phyloP scores from a whole-genome alignment of 768 basidiomycete species.

The Nevesoporus exiguus region DNA sequence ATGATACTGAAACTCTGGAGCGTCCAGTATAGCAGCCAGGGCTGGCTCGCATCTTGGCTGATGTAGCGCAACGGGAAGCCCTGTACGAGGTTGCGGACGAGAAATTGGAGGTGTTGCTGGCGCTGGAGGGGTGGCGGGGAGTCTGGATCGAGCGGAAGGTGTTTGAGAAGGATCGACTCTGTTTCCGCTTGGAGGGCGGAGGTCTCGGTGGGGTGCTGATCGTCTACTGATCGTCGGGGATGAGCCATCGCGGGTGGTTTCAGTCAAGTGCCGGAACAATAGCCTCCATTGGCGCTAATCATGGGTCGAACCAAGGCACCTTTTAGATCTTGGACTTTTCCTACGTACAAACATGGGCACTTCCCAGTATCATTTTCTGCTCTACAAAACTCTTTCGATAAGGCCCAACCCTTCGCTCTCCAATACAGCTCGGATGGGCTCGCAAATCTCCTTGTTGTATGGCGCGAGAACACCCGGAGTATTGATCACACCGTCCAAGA shows the following conservation, averaged over 20 bases:
- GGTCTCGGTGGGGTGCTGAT: conserved; percentile 61
- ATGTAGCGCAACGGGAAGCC: conserved; percentile 78
- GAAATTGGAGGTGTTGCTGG: conserved; percentile 69
- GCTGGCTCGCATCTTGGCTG: conserved; percentile 89
- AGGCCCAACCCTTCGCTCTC: conserved; percentile 77
- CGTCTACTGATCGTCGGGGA: conserved; percentile 42
- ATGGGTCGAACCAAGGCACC: neutral
- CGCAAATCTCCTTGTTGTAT: conserved; percentile 82
- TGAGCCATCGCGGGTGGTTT: conserved; percentile 16
- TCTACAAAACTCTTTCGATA: conserved; percentile 62
- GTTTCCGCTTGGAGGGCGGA: conserved; percentile 61
- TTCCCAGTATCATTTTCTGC: neutral
- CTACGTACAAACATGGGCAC: neutral
- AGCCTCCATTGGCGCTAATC: neutral
- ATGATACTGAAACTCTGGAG: conserved; percentile 78
- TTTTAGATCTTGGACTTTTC: neutral
- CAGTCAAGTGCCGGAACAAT: neutral
- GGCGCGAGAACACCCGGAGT: conserved; percentile 82
- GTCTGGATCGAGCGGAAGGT: conserved; percentile 39
- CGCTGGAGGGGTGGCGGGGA: conserved; percentile 47
- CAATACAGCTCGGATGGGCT: conserved; percentile 60
- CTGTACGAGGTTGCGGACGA: conserved; percentile 68
- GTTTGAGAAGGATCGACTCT: conserved; percentile 57
- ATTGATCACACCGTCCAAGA: conserved; percentile 81
- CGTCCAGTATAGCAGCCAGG: conserved; percentile 95